Percentiles rank a stretch among this genome's conserved stretches.
phyloP scores from a whole-genome alignment of 1,139 yeast genomes.

The Barnettozyma hawaiiensis region DNA sequence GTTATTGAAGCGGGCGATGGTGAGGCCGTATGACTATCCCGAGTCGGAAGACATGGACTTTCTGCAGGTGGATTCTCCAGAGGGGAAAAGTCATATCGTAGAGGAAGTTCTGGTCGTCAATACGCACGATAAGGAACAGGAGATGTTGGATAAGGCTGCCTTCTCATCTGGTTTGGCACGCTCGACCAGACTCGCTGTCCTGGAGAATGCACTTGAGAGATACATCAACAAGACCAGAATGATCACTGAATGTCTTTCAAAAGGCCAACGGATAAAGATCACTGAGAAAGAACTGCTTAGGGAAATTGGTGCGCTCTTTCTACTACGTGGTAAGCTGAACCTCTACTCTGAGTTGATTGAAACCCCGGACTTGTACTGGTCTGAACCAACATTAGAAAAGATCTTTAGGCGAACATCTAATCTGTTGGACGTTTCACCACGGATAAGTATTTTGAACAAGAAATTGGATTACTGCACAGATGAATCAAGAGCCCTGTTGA shows the following conservation, averaged over 20 bases:
- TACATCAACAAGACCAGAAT: constrained; percentile 57
- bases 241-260: constrained; percentile 60
- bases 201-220: constrained; percentile 66
- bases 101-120: constrained; percentile 68
- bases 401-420: constrained; percentile 67
- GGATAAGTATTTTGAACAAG: constrained; percentile 74
- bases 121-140: constrained; percentile 41
- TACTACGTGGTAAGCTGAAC: constrained; percentile 75
- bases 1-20: constrained; percentile 41
- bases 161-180: constrained; percentile 84
- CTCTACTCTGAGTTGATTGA: constrained; percentile 86
- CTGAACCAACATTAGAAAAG: constrained; percentile 76
- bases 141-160: constrained; percentile 74
- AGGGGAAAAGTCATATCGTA: constrained; percentile 34
- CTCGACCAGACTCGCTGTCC: constrained; percentile 75
- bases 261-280: constrained; percentile 52
- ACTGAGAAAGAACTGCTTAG: constrained; percentile 59
- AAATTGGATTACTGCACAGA: constrained; percentile 88
- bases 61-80: constrained; percentile 43
- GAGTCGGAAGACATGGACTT: constrained; percentile 89
- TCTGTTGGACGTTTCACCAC: constrained; percentile 66
- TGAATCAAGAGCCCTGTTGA: constrained; percentile 71
- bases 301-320: constrained; percentile 67
- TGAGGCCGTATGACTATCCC: constrained; percentile 41
- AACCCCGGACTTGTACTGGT: constrained; percentile 91